Percentiles rank a stretch among this genome's conserved stretches.
These are phyloP conservation scores for Zygoascus biomembranicola DNA, from an alignment of 805 yeast species.

Conservation along the genomic window DNA sequence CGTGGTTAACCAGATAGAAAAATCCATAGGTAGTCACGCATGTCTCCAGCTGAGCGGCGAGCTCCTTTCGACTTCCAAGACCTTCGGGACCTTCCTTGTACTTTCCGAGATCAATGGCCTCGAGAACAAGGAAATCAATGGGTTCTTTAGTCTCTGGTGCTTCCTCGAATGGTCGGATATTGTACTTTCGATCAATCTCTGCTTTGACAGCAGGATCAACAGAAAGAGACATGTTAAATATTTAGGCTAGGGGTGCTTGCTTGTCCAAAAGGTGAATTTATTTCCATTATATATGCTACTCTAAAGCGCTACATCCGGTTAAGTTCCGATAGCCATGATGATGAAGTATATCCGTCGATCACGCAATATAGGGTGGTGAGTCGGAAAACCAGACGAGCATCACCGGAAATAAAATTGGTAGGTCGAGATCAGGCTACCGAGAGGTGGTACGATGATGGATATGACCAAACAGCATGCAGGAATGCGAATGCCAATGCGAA, in stretches of 20 bases:
- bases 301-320: background rate
- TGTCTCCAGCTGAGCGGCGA: constrained; percentile 34
- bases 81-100: constrained; percentile 33
- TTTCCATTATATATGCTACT: background rate
- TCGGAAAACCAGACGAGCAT: background rate
- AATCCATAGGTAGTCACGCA: constrained; percentile 39
- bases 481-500: too few relatives aligned
- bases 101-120: constrained; percentile 32
- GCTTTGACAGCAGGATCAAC: background rate
- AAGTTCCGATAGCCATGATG: background rate
- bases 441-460: too few relatives aligned
- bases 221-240: background rate
- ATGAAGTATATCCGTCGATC: background rate
- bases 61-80: constrained; percentile 22
- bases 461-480: too few relatives aligned
- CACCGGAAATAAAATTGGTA: background rate
- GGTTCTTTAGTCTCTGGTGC: constrained; percentile 20
- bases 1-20: constrained; percentile 37
- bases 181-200: constrained; percentile 21
- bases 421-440: too few relatives aligned
- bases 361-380: background rate
- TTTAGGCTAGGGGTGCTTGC: background rate
- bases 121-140: constrained; percentile 25
- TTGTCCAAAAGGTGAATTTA: too few relatives aligned
- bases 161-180: constrained; percentile 28